These are phyloP conservation scores for Tillandsia leiboldiana DNA, from an alignment of 176 grass and related monocot species.

Conservation along the genomic window DNA sequence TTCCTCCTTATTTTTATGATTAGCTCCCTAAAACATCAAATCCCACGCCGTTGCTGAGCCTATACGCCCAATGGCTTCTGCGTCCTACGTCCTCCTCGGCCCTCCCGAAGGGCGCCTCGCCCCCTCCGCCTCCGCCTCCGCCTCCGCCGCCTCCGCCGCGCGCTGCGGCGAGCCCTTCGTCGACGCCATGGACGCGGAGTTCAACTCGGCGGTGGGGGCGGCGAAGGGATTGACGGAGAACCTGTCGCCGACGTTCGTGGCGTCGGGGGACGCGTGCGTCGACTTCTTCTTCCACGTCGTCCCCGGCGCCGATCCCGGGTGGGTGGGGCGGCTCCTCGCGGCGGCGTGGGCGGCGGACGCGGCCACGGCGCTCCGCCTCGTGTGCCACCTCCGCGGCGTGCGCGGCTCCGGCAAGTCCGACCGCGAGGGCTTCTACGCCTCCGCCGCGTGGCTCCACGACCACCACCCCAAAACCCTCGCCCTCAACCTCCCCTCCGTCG, in stretches of 20 bases:
- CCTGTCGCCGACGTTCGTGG: slow-evolving; percentile 41
- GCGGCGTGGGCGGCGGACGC: slow-evolving; percentile 41
- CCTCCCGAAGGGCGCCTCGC: slow-evolving; percentile 33
- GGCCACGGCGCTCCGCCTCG: slow-evolving; percentile 43
- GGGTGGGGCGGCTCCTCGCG: slow-evolving; percentile 29
- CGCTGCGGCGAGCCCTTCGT: background rate
- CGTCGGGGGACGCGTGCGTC: slow-evolving; percentile 65
- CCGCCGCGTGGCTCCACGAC: slow-evolving; percentile 63
- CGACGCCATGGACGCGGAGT: slow-evolving; percentile 15
- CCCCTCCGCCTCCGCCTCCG: background rate
- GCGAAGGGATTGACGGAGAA: slow-evolving; percentile 48
- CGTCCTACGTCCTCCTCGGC: slow-evolving; percentile 35
- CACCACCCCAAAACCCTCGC: slow-evolving; percentile 64
- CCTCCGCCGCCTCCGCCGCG: background rate
- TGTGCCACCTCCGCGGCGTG: slow-evolving; percentile 62
- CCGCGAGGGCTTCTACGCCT: slow-evolving; percentile 68
- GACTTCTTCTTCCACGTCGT: slow-evolving; percentile 90
- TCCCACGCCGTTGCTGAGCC: too few relatives aligned
- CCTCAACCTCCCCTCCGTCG: slow-evolving; percentile 39
- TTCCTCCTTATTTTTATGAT: too few relatives aligned
- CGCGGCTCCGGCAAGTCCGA: slow-evolving; percentile 72
- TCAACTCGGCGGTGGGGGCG: slow-evolving; percentile 1
- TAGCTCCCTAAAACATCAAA: too few relatives aligned
- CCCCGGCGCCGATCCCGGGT: slow-evolving; percentile 22
- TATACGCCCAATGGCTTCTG: background rate